Evolutionary conservation across 1,139 yeast species (phyloP).

Genomic region (Blastobotrys indianensis): DNA sequence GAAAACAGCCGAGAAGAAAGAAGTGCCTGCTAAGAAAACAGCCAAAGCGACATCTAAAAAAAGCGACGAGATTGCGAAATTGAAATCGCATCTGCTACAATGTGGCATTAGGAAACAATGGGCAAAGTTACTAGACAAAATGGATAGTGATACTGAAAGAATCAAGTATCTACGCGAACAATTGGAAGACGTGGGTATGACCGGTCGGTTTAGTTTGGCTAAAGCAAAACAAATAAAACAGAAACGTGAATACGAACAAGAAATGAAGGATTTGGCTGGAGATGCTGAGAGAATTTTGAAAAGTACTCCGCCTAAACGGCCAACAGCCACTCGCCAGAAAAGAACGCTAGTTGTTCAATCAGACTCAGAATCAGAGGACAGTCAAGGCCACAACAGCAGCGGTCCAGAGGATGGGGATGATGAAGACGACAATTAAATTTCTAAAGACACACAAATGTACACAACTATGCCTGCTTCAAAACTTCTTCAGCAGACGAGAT

Average conservation of each 20-base stretch:
- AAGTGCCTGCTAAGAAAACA: constrained; percentile 5
- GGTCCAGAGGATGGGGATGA: constrained; percentile 14
- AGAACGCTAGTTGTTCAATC: not conserved
- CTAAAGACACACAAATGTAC: constrained; percentile 2
- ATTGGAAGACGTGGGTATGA: constrained; percentile 25
- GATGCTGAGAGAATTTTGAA: constrained; percentile 14
- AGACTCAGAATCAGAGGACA: too few relatives aligned
- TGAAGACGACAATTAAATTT: constrained; percentile 11
- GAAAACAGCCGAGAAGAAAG: constrained; percentile 10
- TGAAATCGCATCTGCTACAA: constrained; percentile 25
- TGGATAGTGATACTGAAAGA: constrained; percentile 19
- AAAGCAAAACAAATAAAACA: constrained; percentile 37
- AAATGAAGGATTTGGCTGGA: constrained; percentile 27
- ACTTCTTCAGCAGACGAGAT: constrained; percentile 48
- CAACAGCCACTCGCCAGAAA: not conserved
- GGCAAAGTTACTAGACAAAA: constrained; percentile 22
- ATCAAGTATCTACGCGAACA: constrained; percentile 20
- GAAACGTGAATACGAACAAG: constrained; percentile 34
- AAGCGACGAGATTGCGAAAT: constrained; percentile 19
- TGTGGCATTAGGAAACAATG: constrained; percentile 29
- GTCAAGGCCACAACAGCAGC: constrained; percentile 8
- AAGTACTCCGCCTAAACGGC: not conserved
- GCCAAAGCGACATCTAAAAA: constrained; percentile 10
- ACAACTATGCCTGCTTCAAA: constrained; percentile 26
- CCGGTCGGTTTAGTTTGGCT: constrained; percentile 26